Evolutionary conservation across 495 filamentous ascomycete species (phyloP), one percentile per base, ranked within the genome.

Genomic region (Penicillium nucicola): DNA sequence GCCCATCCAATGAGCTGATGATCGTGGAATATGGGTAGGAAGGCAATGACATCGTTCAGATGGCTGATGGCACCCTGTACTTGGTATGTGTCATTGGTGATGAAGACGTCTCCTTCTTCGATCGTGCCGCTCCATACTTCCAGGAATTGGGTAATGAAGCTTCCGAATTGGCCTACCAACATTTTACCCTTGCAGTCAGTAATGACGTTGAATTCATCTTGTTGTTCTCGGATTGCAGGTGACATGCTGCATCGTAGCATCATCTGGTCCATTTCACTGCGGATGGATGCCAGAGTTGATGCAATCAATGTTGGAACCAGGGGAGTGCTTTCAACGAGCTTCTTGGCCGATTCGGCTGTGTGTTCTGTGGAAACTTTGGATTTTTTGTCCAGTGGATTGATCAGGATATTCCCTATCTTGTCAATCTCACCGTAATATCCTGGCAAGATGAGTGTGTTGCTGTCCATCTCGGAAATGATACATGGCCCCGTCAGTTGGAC

Each of bases 161-260:
- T 75, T 8, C 76, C 76, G 23, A 78, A 76, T 42, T 79, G 75
- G 2, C 75, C 76, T 9, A 76, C 76, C 6, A 79, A 56, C 76
- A 79, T 79, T 35, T 76, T 67, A 1, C 76, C 75, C 0, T 64
- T 54, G 1, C 65, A 54, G 13, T 77, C 68, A 1, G 75, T 77
- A 45, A 78, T 79, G 23, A 79, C 73, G 34, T 78, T 78, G 59
- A 77, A 78, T 25, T 79, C 75, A 22, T 79, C 76, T 42, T 79
- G 76, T 32, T 79, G 74, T 42, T 79, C 76, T 25, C 75, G 67
- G 33, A 77, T 77, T 0, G 75, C 75, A 1, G 76, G 75, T 1
- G 71, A 76, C 74, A 79, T 79, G 17, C 74, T 74, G 50, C 72
- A 77, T 10, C 74, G 66, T 1, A 77, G 64, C 74, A 79, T 76